Conservation (phyloP, 1,139 yeast species). For the Nakaseomyces uthaithaninus region DNA sequence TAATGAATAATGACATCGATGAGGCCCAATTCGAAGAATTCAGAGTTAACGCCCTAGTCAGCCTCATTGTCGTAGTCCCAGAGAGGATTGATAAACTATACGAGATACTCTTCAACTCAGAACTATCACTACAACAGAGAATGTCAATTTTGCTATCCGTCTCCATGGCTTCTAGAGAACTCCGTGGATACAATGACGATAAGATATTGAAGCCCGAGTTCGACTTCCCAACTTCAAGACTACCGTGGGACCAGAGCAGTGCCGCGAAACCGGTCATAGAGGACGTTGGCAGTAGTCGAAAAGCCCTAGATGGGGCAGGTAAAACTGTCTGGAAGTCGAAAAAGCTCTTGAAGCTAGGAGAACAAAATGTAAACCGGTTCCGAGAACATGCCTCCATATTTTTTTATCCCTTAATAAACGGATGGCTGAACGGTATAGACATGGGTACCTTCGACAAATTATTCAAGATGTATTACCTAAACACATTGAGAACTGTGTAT, state of each 20-base stretch:
- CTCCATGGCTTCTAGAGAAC: slow-evolving; percentile 54
- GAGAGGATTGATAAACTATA: slow-evolving; percentile 35
- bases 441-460: slow-evolving; percentile 33
- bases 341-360: slow-evolving; percentile 15
- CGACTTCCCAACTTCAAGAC: slow-evolving; percentile 32
- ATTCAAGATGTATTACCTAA: slow-evolving; percentile 33
- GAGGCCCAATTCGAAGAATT: slow-evolving; percentile 48
- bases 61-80: slow-evolving; percentile 47
- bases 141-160: slow-evolving; percentile 48
- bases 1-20: slow-evolving; percentile 42
- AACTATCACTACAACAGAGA: slow-evolving; percentile 60
- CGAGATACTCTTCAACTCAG: slow-evolving; percentile 46
- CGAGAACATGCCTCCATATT: slow-evolving; percentile 30
- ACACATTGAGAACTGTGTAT: slow-evolving; percentile 30
- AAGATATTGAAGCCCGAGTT: slow-evolving; percentile 32
- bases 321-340: slow-evolving; percentile 30
- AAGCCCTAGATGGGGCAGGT: slow-evolving; percentile 6
- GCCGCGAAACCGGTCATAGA: slow-evolving; percentile 11
- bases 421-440: slow-evolving; percentile 35
- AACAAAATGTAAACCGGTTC: slow-evolving; percentile 25
- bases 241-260: slow-evolving; percentile 24
- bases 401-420: slow-evolving; percentile 35
- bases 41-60: slow-evolving; percentile 48
- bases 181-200: slow-evolving; percentile 50
- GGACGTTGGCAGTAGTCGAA: slow-evolving; percentile 5